A percentile compares a stretch with the other conserved stretches of the same genome.
phyloP scores from a whole-genome alignment of 2,329 filamentous ascomycete species.

The Colletotrichum orbiculare region DNA sequence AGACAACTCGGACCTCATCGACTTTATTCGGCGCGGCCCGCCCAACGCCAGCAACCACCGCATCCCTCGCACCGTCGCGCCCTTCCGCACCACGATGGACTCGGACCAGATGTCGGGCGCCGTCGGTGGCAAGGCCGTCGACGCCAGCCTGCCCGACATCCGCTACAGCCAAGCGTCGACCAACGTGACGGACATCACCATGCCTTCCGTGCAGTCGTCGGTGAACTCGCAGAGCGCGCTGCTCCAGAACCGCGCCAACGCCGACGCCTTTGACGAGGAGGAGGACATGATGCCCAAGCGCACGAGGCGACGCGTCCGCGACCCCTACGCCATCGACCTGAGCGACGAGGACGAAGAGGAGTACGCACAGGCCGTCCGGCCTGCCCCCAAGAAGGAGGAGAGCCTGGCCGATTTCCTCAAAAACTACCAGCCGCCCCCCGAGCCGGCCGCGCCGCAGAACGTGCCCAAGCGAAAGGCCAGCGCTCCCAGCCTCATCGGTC shows the following conservation, averaged over 20 bases:
- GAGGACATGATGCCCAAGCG: slow-evolving; percentile 72
- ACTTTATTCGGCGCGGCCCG: slow-evolving; percentile 92
- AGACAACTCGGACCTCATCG: slow-evolving; percentile 88
- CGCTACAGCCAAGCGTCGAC: slow-evolving; percentile 68
- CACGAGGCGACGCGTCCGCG: slow-evolving; percentile 81
- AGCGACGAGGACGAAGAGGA: slow-evolving; percentile 76
- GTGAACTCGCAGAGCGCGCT: slow-evolving; percentile 82
- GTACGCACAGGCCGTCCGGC: slow-evolving; percentile 50
- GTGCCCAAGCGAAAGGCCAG: slow-evolving; percentile 73
- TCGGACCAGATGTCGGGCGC: slow-evolving; percentile 77
- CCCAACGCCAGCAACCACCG: slow-evolving; percentile 72
- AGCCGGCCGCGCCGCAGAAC: slow-evolving; percentile 51
- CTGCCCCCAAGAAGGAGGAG: slow-evolving; percentile 66
- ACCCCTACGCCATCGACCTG: slow-evolving; percentile 93
- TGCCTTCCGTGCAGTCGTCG: slow-evolving; percentile 69
- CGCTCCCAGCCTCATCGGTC: slow-evolving; percentile 69
- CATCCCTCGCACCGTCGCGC: slow-evolving; percentile 84
- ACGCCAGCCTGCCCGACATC: slow-evolving; percentile 67
- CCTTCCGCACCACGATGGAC: slow-evolving; percentile 87
- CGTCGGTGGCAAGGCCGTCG: slow-evolving; percentile 66
- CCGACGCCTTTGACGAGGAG: slow-evolving; percentile 59
- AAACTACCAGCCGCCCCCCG: slow-evolving; percentile 73
- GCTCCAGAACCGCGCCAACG: slow-evolving; percentile 53
- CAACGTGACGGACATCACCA: slow-evolving; percentile 67
- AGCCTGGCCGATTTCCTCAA: slow-evolving; percentile 79